These are phyloP conservation scores for Fraxinus paxiana DNA, from an alignment of 305 asterid species.

Conservation along the genomic window DNA sequence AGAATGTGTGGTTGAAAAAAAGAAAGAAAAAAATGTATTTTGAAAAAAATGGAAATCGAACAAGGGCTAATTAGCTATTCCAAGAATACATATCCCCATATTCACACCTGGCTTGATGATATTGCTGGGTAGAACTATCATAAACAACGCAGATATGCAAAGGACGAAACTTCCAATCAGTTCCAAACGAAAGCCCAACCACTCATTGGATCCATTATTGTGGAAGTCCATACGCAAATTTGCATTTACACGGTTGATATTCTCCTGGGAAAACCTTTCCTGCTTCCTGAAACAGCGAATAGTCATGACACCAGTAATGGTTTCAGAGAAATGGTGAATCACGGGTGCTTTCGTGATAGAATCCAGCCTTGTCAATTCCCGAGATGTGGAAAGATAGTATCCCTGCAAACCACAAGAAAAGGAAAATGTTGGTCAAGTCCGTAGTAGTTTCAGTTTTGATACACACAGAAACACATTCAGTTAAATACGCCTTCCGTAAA, in stretches of 20 bases:
- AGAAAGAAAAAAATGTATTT: neutral
- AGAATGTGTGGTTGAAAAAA: neutral
- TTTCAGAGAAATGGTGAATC: conserved; percentile 92
- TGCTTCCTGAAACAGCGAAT: conserved; percentile 84
- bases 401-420: conserved; percentile 48
- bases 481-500: neutral
- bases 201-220: conserved; percentile 86
- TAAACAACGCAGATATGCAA: conserved; percentile 69
- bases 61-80: neutral
- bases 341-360: conserved; percentile 98
- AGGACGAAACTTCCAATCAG: conserved; percentile 77
- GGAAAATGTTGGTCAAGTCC: neutral
- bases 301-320: conserved; percentile 90
- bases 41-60: neutral
- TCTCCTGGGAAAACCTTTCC: conserved; percentile 63
- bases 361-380: conserved; percentile 89
- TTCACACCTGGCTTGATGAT: conserved; percentile 79
- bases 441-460: neutral
- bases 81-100: neutral
- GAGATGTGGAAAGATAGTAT: conserved; percentile 79
- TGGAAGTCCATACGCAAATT: conserved; percentile 91
- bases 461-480: neutral
- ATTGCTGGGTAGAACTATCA: conserved; percentile 89
- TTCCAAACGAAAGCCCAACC: conserved; percentile 94
- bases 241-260: conserved; percentile 65